Percentiles rank a stretch among this genome's conserved stretches.
Evolutionary conservation across 106 monocot genomes (phyloP).

Genomic region (Chionographis japonica): DNA sequence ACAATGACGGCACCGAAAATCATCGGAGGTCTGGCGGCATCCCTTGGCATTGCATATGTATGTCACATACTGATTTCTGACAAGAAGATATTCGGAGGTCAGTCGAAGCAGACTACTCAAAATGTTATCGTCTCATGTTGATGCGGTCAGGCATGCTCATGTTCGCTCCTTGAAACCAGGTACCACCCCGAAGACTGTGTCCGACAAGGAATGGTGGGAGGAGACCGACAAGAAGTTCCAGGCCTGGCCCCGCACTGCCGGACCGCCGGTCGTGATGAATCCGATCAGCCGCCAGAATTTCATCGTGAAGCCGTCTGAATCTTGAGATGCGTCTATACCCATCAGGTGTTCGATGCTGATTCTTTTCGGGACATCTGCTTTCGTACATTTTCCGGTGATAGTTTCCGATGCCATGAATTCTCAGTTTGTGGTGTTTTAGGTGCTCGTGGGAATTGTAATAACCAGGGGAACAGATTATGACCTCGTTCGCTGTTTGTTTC

Average conservation of each 20-base stretch:
- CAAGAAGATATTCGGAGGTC: constrained; percentile 56
- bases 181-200: constrained; percentile 53
- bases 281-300: constrained; percentile 92
- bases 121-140: background rate
- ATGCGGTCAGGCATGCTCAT: background rate
- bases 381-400: no score
- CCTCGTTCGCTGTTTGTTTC: no score
- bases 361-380: no score
- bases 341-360: no score
- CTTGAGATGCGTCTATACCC: constrained; percentile 5
- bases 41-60: constrained; percentile 22
- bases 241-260: constrained; percentile 92
- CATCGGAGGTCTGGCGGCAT: constrained; percentile 11
- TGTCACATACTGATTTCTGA: constrained; percentile 25
- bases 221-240: constrained; percentile 81
- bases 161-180: constrained; percentile 13
- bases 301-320: constrained; percentile 63
- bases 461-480: no score
- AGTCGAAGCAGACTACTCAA: background rate
- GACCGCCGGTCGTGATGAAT: constrained; percentile 90
- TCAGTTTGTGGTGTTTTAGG: no score
- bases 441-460: no score
- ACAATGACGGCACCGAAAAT: constrained; percentile 22
- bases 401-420: no score
- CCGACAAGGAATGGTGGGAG: constrained; percentile 68